A percentile compares a stretch with the other conserved stretches of the same genome.
phyloP scores from a whole-genome alignment of 805 yeast species.

The Metschnikowia koreensis region DNA sequence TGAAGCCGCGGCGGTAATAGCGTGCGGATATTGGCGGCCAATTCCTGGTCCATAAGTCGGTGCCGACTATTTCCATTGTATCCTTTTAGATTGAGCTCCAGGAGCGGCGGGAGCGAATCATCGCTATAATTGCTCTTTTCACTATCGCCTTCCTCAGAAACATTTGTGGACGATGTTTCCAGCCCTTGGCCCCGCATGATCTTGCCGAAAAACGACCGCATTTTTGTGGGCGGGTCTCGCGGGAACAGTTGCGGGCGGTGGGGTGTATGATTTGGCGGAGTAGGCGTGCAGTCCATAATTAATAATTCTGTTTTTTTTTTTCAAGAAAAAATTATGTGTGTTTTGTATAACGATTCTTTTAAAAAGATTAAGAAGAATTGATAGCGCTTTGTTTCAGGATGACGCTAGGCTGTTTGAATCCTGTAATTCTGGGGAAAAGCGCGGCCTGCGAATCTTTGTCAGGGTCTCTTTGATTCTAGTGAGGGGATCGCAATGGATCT shows the following conservation, averaged over 20 bases:
- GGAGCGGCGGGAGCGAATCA: constrained; percentile 44
- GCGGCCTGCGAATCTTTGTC: too few species aligned
- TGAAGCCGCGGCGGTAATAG: constrained; percentile 79
- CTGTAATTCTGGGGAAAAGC: too few species aligned
- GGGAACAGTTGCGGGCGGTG: not conserved
- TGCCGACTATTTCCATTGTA: constrained; percentile 57
- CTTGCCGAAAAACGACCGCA: constrained; percentile 10
- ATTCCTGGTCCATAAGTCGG: constrained; percentile 53
- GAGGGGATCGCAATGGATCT: too few species aligned
- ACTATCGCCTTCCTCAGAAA: not conserved
- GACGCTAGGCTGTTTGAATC: too few species aligned
- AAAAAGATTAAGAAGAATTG: too few species aligned
- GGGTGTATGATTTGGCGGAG: not conserved
- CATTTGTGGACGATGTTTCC: not conserved
- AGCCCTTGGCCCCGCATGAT: constrained; percentile 10
- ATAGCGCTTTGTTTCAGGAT: too few species aligned
- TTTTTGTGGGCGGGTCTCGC: constrained; percentile 1
- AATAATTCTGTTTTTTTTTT: not conserved
- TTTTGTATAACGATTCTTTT: too few species aligned
- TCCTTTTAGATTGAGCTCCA: constrained; percentile 59
- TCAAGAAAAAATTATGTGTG: too few species aligned
- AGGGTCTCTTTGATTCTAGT: too few species aligned
- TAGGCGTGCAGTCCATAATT: not conserved
- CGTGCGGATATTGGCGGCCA: constrained; percentile 73
- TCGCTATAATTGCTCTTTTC: not conserved